Base-by-base conservation (phyloP, 208 protist species). In the Angomonas ambiguus region DNA sequence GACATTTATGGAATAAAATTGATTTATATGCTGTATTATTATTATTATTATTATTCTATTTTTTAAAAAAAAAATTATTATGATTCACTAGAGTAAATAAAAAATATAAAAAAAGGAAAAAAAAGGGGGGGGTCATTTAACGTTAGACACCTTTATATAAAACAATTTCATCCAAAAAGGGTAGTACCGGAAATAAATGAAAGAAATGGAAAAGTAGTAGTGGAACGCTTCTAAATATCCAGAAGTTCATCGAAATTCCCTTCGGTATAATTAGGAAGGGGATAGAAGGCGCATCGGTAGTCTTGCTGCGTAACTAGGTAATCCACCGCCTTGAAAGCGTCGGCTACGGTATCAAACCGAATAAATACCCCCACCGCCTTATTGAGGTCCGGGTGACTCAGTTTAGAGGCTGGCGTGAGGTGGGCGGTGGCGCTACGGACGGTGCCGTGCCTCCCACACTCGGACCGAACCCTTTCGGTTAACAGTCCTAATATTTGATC, bases 261-360 rank as follows among this genome's bases (percentile, higher is more conserved):
- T 1, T 69, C 69, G 58, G 89, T 85, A 60, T 80, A 95, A n/a
- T 80, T 49, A 2, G 62, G 53, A 18, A 82, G 85, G 0, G 84
- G 77, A 41, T 83, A 92, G 71, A 95, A 95, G 77, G 75, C 83
- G 0, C 16, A 61, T 4, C 48, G 18, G 5, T 27, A 25, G 42
- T 71, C 18, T 24, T 25, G 35, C 38, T 57, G 69, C 27, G 64
- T 69, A 11, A 65, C 27, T n/a, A 93, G 68, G 1, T 33, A 67
- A 69, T 93, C 87, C 13, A 81, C 71, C 25, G 85, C 85, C 64
- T 88, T 92, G 65, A 95, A 93, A 5, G 85, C 86, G 61, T 80
- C 82, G 11, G 90, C 82, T 11, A 93, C 83, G 34, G 81, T 87
- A 65, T 95, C 87, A 45, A 92, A 89, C n/a, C 90, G 87, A 32